Conservation (phyloP, 306 rosid genomes). For the Gastrolobium villosum region DNA sequence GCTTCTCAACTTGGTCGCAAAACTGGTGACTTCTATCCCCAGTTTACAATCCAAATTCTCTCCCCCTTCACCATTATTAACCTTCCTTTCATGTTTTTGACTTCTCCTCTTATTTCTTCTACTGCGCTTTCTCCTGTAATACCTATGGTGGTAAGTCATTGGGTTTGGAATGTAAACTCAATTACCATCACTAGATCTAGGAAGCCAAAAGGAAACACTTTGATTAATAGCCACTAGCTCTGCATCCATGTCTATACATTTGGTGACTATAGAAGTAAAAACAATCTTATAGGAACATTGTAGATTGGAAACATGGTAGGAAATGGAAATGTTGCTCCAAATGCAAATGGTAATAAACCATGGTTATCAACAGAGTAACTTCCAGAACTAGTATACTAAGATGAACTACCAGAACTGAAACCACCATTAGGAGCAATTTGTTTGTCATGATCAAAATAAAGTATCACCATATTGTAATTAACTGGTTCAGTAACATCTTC, state of each 20-base stretch:
- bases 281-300: conserved; percentile 59
- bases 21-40: too few species aligned
- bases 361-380: conserved; percentile 53
- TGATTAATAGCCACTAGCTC: conserved; percentile 39
- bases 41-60: conserved; percentile 60
- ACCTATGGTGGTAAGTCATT: conserved; percentile 52
- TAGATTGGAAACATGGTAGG: conserved; percentile 57
- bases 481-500: conserved; percentile 51
- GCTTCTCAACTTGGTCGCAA: neutral
- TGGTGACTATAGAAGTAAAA: conserved; percentile 52
- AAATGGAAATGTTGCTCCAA: conserved; percentile 68
- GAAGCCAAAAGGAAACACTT: conserved; percentile 55
- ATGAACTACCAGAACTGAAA: conserved; percentile 52
- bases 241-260: neutral
- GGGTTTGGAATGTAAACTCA: conserved; percentile 83
- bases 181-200: conserved; percentile 72
- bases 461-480: conserved; percentile 50
- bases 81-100: conserved; percentile 29
- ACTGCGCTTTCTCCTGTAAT: conserved; percentile 50
- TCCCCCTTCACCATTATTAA: conserved; percentile 62
- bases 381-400: conserved; percentile 49
- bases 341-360: conserved; percentile 52
- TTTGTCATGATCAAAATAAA: conserved; percentile 55
- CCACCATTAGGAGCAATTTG: conserved; percentile 57
- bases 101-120: too few species aligned